These are phyloP conservation scores for Cucumis sativus DNA, from an alignment of 306 rosid genomes.

Conservation along the genomic window Cucumber_9930_V3 NC_026659.2:5061001-5061500, in stretches of 20 bases:
- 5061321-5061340: constrained; percentile 77
- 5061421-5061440: constrained; percentile 41
- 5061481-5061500: background rate
- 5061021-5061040: background rate
- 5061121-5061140: background rate
- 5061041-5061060: no score
- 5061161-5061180: background rate
- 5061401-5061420: constrained; percentile 47
- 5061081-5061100: no score
- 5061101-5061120: no score
- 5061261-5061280: background rate
- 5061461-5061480: background rate
- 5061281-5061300: constrained; percentile 12
- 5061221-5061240: background rate
- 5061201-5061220: background rate
- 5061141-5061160: background rate
- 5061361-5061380: constrained; percentile 32
- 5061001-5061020: background rate
- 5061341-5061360: constrained; percentile 79
- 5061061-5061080: no score
- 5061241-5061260: background rate
- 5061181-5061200: background rate
- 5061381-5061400: constrained; percentile 37
- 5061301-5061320: constrained; percentile 21
- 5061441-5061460: constrained; percentile 65